Evolutionary conservation across 2,329 filamentous ascomycete species (phyloP).

Genomic region (Botrytis fabae): DNA sequence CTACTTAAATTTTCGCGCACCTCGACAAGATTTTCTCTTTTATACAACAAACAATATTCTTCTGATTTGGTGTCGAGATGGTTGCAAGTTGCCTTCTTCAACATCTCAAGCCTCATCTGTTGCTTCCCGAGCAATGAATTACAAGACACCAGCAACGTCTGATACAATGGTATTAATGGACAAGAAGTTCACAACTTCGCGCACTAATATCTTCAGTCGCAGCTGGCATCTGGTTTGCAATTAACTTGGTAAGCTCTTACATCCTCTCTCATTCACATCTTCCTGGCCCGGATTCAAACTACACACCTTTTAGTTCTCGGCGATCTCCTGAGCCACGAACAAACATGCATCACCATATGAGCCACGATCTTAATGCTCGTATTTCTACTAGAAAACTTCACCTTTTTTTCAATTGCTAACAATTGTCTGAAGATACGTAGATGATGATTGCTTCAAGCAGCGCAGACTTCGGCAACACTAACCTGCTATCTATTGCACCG

Average conservation of each 20-base stretch:
- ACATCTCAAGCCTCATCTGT: slow-evolving; percentile 6
- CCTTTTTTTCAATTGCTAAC: slow-evolving; percentile 30
- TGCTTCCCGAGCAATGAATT: slow-evolving; percentile 13
- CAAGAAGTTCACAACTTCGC: background rate
- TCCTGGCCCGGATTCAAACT: slow-evolving; percentile 21
- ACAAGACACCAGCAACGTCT: background rate
- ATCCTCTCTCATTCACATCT: slow-evolving; percentile 16
- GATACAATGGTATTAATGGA: background rate
- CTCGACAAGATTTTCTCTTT: background rate
- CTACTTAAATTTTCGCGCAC: slow-evolving; percentile 19
- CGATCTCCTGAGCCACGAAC: slow-evolving; percentile 43
- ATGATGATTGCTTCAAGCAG: background rate
- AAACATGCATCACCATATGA: slow-evolving; percentile 79
- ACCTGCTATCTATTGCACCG: background rate
- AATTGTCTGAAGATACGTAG: background rate
- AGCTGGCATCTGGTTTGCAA: background rate
- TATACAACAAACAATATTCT: background rate
- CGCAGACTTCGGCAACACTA: background rate
- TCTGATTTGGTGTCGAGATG: slow-evolving; percentile 2
- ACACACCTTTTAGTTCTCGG: slow-evolving; percentile 36
- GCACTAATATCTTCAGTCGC: background rate
- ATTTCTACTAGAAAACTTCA: slow-evolving; percentile 24
- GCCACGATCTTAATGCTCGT: slow-evolving; percentile 41
- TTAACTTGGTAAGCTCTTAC: slow-evolving; percentile 31
- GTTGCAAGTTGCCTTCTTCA: background rate